Base-by-base conservation (phyloP, 1,284 basidiomycete species). In the Cryptococcus sp. region DNA sequence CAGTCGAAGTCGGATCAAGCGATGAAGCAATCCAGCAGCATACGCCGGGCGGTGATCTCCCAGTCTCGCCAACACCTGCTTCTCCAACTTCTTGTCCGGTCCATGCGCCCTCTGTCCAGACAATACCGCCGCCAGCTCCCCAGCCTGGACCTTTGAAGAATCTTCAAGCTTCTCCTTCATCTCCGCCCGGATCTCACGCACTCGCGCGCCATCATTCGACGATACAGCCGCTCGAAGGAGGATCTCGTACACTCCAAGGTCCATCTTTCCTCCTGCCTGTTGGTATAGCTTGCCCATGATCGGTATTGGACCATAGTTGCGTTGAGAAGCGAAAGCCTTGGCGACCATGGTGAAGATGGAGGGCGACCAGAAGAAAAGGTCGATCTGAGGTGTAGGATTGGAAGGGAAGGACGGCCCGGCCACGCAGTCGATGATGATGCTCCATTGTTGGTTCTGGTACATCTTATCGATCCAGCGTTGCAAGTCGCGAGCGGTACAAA, bases 1-100 rank as follows among this genome's bases (percentile, higher is more conserved):
- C 1, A 47, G 38, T 6, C 46, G 37, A 16, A 47, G 24, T 28
- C 25, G n/a, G 14, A 47, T 47, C 7, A 47, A 21, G 6, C 28
- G 19, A 34, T 47, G 46, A 1, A 47, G 4, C 19, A 42, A 19
- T 16, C 22, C 16, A 11, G 24, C 25, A 4, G 18, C 25, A 22
- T 23, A 14, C 18, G 11, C 19, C 5, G 2, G 12, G 5, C 16
- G 18, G 7, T 42, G 19, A 18, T 16, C 14, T 12, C 5, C 14
- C 6, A 47, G 21, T 3, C 28, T 26, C 6, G n/a, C 4, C 37
- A 47, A 18, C 10, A 47, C 19, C 25, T 18, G 12, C 21, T 40
- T 25, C 31, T 47, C 46, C 21, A 47, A 2, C 2, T 33, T 7
- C 18, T 24, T 19, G 21, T 47, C 46, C 2, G 41, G 23, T 23